A percentile compares a stretch with the other conserved stretches of the same genome.
Evolutionary conservation across 768 basidiomycete species (phyloP).

Genomic region (Candolleomyces aberdarensis): DNA sequence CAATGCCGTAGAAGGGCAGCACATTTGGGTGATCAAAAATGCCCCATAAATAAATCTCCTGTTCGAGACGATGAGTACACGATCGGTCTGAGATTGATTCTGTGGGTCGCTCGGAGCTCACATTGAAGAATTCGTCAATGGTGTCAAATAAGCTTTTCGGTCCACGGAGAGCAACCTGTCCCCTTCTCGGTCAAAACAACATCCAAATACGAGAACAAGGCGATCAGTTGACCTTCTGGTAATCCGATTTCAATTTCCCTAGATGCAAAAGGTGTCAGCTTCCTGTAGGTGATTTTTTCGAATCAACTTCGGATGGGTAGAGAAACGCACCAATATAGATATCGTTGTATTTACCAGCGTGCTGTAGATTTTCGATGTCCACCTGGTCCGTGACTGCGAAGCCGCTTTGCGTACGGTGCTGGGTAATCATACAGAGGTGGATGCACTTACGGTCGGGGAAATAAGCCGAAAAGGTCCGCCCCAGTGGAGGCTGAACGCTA

Average conservation of each 20-base stretch:
- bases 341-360: slow-evolving; percentile 36
- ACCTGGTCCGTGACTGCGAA: slow-evolving; percentile 40
- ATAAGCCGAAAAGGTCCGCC: too few relatives aligned
- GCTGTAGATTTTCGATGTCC: slow-evolving; percentile 22
- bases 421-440: too few relatives aligned
- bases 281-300: not conserved
- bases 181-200: not conserved
- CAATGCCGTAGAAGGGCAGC: slow-evolving; percentile 36
- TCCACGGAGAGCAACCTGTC: slow-evolving; percentile 37
- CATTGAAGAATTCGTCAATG: slow-evolving; percentile 29
- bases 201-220: not conserved
- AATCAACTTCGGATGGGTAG: not conserved
- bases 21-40: slow-evolving; percentile 38
- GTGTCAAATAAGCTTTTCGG: slow-evolving; percentile 33
- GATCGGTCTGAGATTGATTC: not conserved
- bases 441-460: too few relatives aligned
- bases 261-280: not conserved
- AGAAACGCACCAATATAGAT: slow-evolving; percentile 31
- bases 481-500: too few relatives aligned
- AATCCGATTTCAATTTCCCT: slow-evolving; percentile 39
- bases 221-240: slow-evolving; percentile 24
- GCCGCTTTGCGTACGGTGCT: too few relatives aligned
- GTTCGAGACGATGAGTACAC: slow-evolving; percentile 33
- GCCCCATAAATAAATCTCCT: slow-evolving; percentile 41
- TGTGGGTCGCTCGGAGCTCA: slow-evolving; percentile 12